These are phyloP conservation scores for Roridomyces roridus DNA, from an alignment of 768 basidiomycete species.

Conservation along the genomic window DNA sequence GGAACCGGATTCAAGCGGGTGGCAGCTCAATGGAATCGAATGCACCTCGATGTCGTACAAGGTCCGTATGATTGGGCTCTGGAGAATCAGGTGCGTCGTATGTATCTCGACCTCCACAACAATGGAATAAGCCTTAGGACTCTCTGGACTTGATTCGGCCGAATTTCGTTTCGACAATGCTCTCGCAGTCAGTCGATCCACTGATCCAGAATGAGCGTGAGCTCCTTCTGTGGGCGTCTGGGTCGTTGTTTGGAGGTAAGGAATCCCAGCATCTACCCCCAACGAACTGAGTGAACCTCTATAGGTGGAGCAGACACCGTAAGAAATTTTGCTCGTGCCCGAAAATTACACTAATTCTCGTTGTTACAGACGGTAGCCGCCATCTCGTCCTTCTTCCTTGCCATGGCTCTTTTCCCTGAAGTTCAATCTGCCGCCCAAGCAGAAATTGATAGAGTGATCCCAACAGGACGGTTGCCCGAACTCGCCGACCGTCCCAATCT, in stretches of 20 bases:
- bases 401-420: too few relatives aligned
- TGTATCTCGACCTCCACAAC: background rate
- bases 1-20: slow-evolving; percentile 25
- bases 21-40: slow-evolving; percentile 5
- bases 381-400: too few relatives aligned
- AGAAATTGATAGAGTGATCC: too few relatives aligned
- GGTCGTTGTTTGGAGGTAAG: too few relatives aligned
- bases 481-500: too few relatives aligned
- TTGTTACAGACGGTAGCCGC: too few relatives aligned
- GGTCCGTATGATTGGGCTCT: background rate
- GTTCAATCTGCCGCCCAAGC: too few relatives aligned
- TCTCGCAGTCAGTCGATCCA: background rate
- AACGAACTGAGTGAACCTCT: too few relatives aligned
- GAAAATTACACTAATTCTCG: slow-evolving; percentile 21
- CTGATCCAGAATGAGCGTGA: slow-evolving; percentile 3
- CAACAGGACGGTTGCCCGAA: too few relatives aligned
- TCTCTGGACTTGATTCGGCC: background rate
- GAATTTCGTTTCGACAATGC: slow-evolving; percentile 8
- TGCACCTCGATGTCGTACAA: slow-evolving; percentile 4
- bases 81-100: too few relatives aligned
- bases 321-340: background rate
- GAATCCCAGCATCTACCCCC: background rate
- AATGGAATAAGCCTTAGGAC: background rate
- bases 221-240: too few relatives aligned
- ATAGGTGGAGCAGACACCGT: slow-evolving; percentile 15